Base-by-base conservation (phyloP, 1,284 basidiomycete species). In the Pseudozyma thailandica region DNA sequence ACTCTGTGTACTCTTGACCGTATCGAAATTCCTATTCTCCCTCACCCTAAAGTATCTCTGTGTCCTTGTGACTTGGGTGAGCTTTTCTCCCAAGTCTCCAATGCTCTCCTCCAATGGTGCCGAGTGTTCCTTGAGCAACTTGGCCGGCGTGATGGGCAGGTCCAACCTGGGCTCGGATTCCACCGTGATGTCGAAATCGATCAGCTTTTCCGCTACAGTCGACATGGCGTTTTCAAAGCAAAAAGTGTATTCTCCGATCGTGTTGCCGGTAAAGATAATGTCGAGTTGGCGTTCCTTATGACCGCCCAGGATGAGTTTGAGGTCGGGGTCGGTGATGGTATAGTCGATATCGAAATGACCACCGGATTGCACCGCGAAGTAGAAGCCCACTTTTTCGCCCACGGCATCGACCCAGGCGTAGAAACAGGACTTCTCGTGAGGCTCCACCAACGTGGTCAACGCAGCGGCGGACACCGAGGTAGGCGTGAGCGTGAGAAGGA, bases 321-420 rank as follows among this genome's bases (percentile, higher is more conserved):
- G 91, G 58, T 89, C 89, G 12, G 96, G 95, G 82, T 94, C 92
- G 75, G 90, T 92, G 70, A 99, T 88, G 70, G 91, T 89, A 83
- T 92, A 99, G 86, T 97, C 93, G 59, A 98, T 92, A 82, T 98
- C 95, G 84, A 98, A 98, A 7, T 91, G 90, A 46, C 95, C 96
- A 53, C 96, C 95, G 37, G 92, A 92, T 89, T 98, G 96, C 26
- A 98, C 93, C 20, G 86, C 86, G 75, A 86, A 87, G 82, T 87
- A 87, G 79, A 87, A 87, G 50, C 92, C 91, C 65, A 94, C 90
- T 87, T 94, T 94, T 85, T 94, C 92, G 41, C 90, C 90, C 1
- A 87, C 88, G 84, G 93, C 92, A 86, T 98, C 95, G n/a, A 96
- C 94, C 82, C 94, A 93, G 7, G 93, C 92, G 80, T 93, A 97